Evolutionary conservation across 148 eudicot species (phyloP).

Genomic region (Chenopodium suecicum): DNA sequence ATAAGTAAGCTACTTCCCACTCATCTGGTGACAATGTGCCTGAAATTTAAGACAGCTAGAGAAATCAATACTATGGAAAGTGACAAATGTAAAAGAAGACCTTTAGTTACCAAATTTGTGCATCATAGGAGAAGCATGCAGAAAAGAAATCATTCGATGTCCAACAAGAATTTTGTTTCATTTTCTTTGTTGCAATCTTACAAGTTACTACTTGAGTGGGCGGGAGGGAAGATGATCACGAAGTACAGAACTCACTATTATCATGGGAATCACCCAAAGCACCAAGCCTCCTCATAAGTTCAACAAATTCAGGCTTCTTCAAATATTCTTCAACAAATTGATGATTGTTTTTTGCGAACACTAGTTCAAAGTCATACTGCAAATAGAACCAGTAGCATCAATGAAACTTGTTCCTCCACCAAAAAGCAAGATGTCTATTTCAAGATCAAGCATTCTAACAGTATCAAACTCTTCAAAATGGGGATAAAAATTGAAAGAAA

Average conservation of each 20-base stretch:
- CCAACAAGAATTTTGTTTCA: neutral
- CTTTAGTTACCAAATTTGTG: neutral
- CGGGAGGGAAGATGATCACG: neutral
- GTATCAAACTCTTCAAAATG: neutral
- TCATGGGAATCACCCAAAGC: conserved; percentile 93
- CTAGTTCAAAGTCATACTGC: conserved; percentile 93
- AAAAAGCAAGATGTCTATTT: neutral
- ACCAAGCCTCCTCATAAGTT: conserved; percentile 92
- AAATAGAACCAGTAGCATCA: conserved; percentile 9
- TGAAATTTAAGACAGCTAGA: conserved; percentile 25
- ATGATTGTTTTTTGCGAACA: conserved; percentile 86
- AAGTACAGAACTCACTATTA: conserved; percentile 49
- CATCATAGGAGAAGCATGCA: neutral
- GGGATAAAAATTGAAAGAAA: neutral
- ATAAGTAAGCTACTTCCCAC: conserved; percentile 96
- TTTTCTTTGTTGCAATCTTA: neutral
- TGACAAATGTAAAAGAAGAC: neutral
- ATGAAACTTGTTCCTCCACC: conserved; percentile 3
- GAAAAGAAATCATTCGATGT: neutral
- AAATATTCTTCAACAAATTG: conserved; percentile 81
- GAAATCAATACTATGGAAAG: conserved; percentile 8
- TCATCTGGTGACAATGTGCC: conserved; percentile 89
- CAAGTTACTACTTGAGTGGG: neutral
- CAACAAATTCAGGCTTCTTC: conserved; percentile 78
- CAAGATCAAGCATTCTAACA: neutral